Percentiles rank a stretch among this genome's conserved stretches.
phyloP scores from a whole-genome alignment of 192 early-diverging fungal species.

The Phlyctochytrium arcticum region DNA sequence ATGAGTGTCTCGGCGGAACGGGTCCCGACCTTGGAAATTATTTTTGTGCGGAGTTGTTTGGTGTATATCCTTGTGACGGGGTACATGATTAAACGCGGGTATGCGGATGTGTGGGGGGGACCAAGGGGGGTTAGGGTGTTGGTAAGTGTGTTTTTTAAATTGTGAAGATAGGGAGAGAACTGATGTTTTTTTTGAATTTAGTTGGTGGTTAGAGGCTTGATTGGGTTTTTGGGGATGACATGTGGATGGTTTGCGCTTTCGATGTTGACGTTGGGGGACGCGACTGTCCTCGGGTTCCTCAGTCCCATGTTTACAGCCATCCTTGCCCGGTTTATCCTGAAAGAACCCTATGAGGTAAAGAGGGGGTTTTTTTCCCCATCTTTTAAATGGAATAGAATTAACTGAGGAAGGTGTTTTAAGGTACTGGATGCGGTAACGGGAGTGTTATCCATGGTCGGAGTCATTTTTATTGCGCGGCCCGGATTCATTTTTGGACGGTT shows the following conservation, averaged over 20 bases:
- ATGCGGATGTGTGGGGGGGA: constrained; percentile 8
- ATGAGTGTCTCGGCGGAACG: constrained; percentile 13
- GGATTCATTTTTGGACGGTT: constrained; percentile 22
- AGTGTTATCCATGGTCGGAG: constrained; percentile 26
- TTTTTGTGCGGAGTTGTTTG: constrained; percentile 16
- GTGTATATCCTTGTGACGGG: constrained; percentile 6
- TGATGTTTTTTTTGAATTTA: neutral
- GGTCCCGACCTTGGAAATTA: constrained; percentile 21
- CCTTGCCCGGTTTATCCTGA: constrained; percentile 20
- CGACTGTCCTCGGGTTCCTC: constrained; percentile 30
- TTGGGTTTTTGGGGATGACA: constrained; percentile 14
- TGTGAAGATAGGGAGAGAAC: no score
- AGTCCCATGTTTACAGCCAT: constrained; percentile 28
- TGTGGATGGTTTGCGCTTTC: constrained; percentile 27
- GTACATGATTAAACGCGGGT: constrained; percentile 16
- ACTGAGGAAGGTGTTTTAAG: neutral
- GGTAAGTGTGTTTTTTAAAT: constrained; percentile 1
- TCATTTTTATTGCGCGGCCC: constrained; percentile 28
- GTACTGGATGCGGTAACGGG: constrained; percentile 19
- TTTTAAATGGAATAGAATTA: neutral
- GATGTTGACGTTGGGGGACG: constrained; percentile 21
- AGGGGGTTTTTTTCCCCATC: neutral
- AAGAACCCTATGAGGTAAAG: constrained; percentile 23
- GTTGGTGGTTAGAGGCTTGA: constrained; percentile 10
- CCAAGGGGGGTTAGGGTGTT: constrained; percentile 15